These are phyloP conservation scores for Fusarium sp. DNA, from an alignment of 2,329 filamentous ascomycete species.

Conservation along the genomic window DNA sequence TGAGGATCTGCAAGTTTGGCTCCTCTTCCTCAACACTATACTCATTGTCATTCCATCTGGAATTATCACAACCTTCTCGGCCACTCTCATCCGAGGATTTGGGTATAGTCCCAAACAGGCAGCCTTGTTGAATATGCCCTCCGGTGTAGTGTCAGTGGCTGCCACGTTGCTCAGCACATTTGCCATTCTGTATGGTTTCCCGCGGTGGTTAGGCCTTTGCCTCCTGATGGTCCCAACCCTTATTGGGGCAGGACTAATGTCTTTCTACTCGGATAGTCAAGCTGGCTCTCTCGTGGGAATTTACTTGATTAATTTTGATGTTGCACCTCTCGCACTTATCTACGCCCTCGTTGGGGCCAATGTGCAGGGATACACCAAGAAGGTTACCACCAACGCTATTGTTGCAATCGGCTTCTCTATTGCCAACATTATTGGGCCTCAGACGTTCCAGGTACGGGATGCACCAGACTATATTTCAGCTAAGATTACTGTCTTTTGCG, in stretches of 20 bases:
- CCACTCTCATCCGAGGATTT: constrained; percentile 14
- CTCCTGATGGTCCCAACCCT: constrained; percentile 7
- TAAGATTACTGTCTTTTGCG: constrained; percentile 17
- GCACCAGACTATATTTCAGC: constrained; percentile 3
- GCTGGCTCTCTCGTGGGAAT: constrained; percentile 3
- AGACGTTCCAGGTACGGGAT: constrained; percentile 8
- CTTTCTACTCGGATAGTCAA: constrained; percentile 14
- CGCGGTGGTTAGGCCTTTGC: constrained; percentile 10
- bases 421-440: constrained; percentile 17
- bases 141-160: constrained; percentile 4
- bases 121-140: constrained; percentile 14
- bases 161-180: constrained; percentile 1
- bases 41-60: constrained; percentile 18
- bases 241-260: constrained; percentile 10
- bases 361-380: constrained; percentile 15
- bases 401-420: constrained; percentile 13
- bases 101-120: constrained; percentile 4
- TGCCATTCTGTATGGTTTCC: constrained; percentile 8
- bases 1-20: constrained; percentile 8
- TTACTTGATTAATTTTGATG: constrained; percentile 21
- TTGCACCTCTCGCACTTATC: constrained; percentile 7
- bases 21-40: constrained; percentile 15
- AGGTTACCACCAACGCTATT: constrained; percentile 18
- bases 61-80: constrained; percentile 9
- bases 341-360: constrained; percentile 21